Conservation (phyloP, 768 basidiomycete genomes). For the Serendipita indica region DNA sequence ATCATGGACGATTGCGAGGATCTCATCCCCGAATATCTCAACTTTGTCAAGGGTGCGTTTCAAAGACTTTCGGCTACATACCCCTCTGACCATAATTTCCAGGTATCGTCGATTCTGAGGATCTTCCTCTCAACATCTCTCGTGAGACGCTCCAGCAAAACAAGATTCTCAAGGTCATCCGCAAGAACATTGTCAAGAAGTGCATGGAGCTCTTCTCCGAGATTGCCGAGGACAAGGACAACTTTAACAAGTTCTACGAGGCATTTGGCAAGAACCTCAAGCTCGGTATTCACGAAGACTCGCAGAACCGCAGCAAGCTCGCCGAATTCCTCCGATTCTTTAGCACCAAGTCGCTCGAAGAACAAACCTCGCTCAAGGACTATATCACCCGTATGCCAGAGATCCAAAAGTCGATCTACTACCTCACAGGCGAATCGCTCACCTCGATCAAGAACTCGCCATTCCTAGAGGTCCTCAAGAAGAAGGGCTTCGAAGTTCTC, state of each 20-base stretch:
- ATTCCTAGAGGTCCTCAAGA: constrained; percentile 40
- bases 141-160: constrained; percentile 99
- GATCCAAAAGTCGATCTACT: constrained; percentile 40
- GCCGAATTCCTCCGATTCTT: constrained; percentile 40
- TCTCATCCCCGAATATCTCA: constrained; percentile 97
- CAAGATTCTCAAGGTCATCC: constrained; percentile 99
- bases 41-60: constrained; percentile 82
- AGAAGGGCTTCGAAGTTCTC: constrained; percentile 39
- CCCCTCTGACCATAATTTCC: background rate
- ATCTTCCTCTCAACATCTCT: constrained; percentile 98
- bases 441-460: constrained; percentile 33
- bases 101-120: constrained; percentile 96
- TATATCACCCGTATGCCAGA: constrained; percentile 43
- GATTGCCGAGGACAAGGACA: constrained; percentile 99
- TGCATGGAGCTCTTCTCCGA: constrained; percentile 86
- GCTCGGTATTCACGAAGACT: constrained; percentile 41
- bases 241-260: constrained; percentile 61
- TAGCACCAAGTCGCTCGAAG: constrained; percentile 37
- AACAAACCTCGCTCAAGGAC: constrained; percentile 36
- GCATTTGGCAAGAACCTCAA: constrained; percentile 39
- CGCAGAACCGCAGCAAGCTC: constrained; percentile 36
- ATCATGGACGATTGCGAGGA: constrained; percentile 99
- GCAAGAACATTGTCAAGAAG: constrained; percentile 99
- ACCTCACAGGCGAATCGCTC: constrained; percentile 37
- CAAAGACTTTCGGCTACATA: background rate